phyloP scores from a whole-genome alignment of 108 stramenopile species.

The Cyclotella cryptica region DNA sequence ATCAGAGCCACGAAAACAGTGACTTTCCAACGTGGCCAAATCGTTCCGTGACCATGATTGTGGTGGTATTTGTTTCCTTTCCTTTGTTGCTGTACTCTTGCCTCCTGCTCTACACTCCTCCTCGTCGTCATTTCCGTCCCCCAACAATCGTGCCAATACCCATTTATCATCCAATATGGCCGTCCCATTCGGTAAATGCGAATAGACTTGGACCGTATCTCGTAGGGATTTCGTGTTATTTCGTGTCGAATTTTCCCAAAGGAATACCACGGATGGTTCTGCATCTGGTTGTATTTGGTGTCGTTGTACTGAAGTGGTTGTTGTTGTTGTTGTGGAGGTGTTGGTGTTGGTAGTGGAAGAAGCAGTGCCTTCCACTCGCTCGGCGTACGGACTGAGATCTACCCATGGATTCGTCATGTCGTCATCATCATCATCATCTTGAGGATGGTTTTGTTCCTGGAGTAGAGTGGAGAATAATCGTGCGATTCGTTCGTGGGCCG shows the following conservation, averaged over 20 bases:
- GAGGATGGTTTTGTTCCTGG: neutral
- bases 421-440: neutral
- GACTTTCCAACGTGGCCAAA: conserved; percentile 64
- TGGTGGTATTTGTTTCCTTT: neutral
- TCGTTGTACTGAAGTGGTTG: too few relatives aligned
- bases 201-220: conserved; percentile 63
- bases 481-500: conserved; percentile 35
- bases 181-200: conserved; percentile 83
- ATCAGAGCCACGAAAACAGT: conserved; percentile 74
- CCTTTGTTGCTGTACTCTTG: neutral
- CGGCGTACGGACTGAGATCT: conserved; percentile 35
- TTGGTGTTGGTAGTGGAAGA: too few relatives aligned
- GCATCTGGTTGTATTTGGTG: neutral
- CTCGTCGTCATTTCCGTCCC: neutral
- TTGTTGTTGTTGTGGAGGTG: neutral
- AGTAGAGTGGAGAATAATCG: conserved; percentile 18
- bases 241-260: conserved; percentile 89
- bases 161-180: conserved; percentile 80
- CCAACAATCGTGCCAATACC: conserved; percentile 73
- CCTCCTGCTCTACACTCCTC: too few relatives aligned
- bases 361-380: neutral
- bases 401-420: conserved; percentile 25
- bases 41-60: neutral
- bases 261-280: conserved; percentile 39
- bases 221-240: conserved; percentile 63